Base-by-base conservation (phyloP, 106 monocot species). In the Alisma plantagoaquatica region DNA sequence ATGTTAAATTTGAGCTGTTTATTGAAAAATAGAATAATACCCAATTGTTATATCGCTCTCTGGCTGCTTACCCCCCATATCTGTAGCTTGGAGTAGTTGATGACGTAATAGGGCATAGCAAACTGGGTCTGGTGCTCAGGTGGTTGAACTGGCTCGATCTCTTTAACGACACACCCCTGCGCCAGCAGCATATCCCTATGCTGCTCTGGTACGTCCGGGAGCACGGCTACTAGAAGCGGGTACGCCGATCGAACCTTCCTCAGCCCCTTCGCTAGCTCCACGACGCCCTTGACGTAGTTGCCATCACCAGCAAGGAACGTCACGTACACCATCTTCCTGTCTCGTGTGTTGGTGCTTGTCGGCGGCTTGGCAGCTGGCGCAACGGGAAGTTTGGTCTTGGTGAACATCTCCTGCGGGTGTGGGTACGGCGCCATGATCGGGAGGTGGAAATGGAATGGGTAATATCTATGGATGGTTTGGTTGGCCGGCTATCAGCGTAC, bases 71-170 rank as follows among this genome's bases (percentile, higher is more conserved):
- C 57, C 35, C 33, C 38, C 30, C 29, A 57, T 21, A 57, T 31
- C 24, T 43, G 57, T 2, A 57, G 29, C 57, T 57, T 57, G 41
- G 57, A 57, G 57, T 57, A 57, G 41, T 57, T 57, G 57, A 57
- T 2, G 23, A 57, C 42, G 42, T 57, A 57, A 33, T 57, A 43
- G 26, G 57, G 21, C 57, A 57, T 57, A 43, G 57, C 57, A 33
- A 57, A 57, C 42, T 57, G 38, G 22, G 30, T 31, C 22, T 19
- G 24, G 41, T 41, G 24, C 41, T 57, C 42, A 0, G 57, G 57
- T 2, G 30, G 57, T 23, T 11, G 0, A 17, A 57, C 17, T 23
- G 57, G 57, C 41, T 43, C 42, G 42, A 57, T 31, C 57, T 57
- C 57, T 14, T 43, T 31, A 1, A 57, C 23, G 30, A n/a, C 41